These are phyloP conservation scores for Eimeria acervulina DNA, from an alignment of 169 alveolate species.

Conservation along the genomic window DNA sequence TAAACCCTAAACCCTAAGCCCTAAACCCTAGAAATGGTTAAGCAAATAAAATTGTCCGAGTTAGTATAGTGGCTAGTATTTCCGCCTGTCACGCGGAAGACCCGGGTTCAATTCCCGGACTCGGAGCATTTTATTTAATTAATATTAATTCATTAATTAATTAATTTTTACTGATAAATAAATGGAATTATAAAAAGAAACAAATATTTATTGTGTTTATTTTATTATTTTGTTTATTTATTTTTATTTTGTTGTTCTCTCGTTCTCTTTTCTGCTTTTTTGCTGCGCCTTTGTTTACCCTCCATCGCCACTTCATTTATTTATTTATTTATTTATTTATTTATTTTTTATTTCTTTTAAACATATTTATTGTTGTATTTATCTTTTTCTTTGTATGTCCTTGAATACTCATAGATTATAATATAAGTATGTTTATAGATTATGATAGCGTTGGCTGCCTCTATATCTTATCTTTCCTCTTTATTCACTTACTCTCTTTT, in stretches of 20 bases:
- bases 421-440: no score
- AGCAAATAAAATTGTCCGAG: slow-evolving; percentile 86
- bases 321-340: not conserved
- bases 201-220: no score
- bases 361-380: not conserved
- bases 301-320: not conserved
- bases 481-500: no score
- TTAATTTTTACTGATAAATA: not conserved
- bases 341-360: not conserved
- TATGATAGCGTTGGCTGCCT: no score
- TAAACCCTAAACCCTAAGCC: not conserved
- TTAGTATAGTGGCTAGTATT: slow-evolving; percentile 95
- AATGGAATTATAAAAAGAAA: no score
- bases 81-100: slow-evolving; percentile 96
- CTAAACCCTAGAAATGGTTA: not conserved
- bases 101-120: slow-evolving; percentile 96
- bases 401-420: no score
- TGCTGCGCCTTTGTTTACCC: no score
- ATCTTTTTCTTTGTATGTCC: not conserved
- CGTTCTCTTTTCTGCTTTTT: no score
- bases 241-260: no score
- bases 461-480: no score
- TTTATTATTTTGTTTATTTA: not conserved
- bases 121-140: slow-evolving; percentile 87
- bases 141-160: not conserved